phyloP scores from a whole-genome alignment of 495 filamentous ascomycete genomes.

The Cenococcum geophilum region DNA sequence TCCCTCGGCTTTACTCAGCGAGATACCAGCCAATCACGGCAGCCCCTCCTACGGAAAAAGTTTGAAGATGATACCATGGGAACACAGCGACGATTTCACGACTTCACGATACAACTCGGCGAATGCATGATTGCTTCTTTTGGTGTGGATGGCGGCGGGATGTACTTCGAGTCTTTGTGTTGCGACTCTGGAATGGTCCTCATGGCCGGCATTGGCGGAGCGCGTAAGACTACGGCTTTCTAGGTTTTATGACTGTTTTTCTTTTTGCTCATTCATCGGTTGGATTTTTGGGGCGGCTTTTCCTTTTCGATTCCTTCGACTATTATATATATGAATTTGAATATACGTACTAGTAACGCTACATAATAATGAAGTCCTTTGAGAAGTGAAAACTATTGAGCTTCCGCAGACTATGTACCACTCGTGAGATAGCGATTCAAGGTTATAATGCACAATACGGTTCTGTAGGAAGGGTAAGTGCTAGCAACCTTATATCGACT shows the following conservation, averaged over 20 bases:
- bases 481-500: no score
- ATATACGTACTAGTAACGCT: no score
- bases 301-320: not conserved
- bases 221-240: slow-evolving; percentile 7
- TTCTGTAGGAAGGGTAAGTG: no score
- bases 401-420: no score
- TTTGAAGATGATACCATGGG: slow-evolving; percentile 28
- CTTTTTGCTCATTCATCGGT: slow-evolving; percentile 11
- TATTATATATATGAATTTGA: slow-evolving; percentile 6
- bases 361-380: no score
- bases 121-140: slow-evolving; percentile 9
- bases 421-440: no score
- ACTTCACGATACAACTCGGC: slow-evolving; percentile 29
- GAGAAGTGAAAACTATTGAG: no score
- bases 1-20: not conserved
- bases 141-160: not conserved
- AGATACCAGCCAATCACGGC: not conserved
- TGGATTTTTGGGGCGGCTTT: not conserved
- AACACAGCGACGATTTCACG: slow-evolving; percentile 8
- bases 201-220: slow-evolving; percentile 27
- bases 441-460: no score
- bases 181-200: slow-evolving; percentile 16
- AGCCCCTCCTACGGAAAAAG: slow-evolving; percentile 12
- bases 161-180: slow-evolving; percentile 1
- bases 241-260: slow-evolving; percentile 7